phyloP scores from a whole-genome alignment of 1,284 basidiomycete species.

The Malassezia psittaci region DNA sequence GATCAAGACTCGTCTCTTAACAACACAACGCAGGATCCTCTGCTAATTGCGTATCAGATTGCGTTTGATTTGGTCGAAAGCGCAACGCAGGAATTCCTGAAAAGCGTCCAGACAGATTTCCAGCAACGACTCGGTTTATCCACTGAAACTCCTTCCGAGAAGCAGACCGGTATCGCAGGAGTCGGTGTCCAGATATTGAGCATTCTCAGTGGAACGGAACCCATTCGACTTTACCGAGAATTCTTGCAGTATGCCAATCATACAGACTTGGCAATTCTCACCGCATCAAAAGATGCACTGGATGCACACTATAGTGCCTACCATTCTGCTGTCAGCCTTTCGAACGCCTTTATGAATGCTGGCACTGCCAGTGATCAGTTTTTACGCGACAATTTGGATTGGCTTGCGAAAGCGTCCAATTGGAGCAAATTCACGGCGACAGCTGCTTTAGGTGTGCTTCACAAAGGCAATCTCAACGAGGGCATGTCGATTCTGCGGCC shows the following conservation, averaged over 20 bases:
- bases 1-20: constrained; percentile 23
- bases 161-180: constrained; percentile 15
- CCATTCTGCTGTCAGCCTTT: constrained; percentile 46
- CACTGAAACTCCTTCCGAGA: constrained; percentile 13
- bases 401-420: constrained; percentile 48
- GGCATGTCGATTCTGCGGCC: constrained; percentile 42
- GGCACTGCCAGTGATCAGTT: constrained; percentile 47
- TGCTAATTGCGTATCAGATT: constrained; percentile 43
- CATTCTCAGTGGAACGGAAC: constrained; percentile 44
- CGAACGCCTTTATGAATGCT: constrained; percentile 47
- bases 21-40: constrained; percentile 36
- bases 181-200: constrained; percentile 30
- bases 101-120: constrained; percentile 33
- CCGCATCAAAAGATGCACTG: constrained; percentile 42
- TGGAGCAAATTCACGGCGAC: constrained; percentile 48
- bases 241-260: constrained; percentile 44
- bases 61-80: constrained; percentile 47
- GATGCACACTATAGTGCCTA: constrained; percentile 46
- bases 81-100: constrained; percentile 47
- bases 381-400: constrained; percentile 46
- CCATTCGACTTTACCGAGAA: constrained; percentile 45
- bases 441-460: constrained; percentile 45
- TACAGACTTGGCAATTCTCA: constrained; percentile 44
- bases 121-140: constrained; percentile 8
- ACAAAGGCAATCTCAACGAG: constrained; percentile 46